Base-by-base conservation (phyloP, 179 eudicot species). In the Beta macrorhiza region DNA sequence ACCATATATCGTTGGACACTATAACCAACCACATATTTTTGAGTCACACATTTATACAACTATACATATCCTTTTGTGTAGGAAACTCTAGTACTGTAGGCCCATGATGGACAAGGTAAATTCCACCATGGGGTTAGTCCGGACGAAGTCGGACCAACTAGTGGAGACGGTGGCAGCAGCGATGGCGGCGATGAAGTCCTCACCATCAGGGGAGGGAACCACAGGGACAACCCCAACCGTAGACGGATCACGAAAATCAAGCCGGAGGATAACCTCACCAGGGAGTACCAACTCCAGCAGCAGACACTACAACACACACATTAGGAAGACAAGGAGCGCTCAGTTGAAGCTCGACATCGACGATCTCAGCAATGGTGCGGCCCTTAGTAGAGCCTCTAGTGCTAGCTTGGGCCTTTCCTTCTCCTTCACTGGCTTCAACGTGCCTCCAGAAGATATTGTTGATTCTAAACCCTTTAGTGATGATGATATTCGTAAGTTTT, bases 341-440 rank as follows among this genome's bases (percentile, higher is more conserved):
- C 98, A 95, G 56, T 52, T 93, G 78, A 91, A 90, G 80, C 70
- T 91, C 8, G 94, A 89, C 20, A 3, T 86, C 0, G 95, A 93
- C 17, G 96, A 95, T 10, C 85, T 94, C 14, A 84, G 87, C 86
- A 90, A 94, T 63, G 97, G 98, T 29, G 99, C 98, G 0, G 97
- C 97, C 8, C 81, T 95, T 25, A 95, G 99, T 86, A 81, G 99
- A 49, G 99, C 99, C 10, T 95, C 99, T 0, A 93, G 98, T 63
- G 99, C 98, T 10, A 95, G 99, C 83, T 77, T 95, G 67, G 99
- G 99, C 9, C 81, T 95, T 56, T 95, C 98, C 0, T 95, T 95
- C 85, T 90, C 99, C n/a, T 90, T 93, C 87, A 93, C 98, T 45
- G 99, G 97, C 67, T 95, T 89, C 84, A 93, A 83, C 4, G 81